A percentile compares a stretch with the other conserved stretches of the same genome.
Conservation (phyloP, 495 filamentous ascomycete species). For the Lophiotrema nucula region DNA sequence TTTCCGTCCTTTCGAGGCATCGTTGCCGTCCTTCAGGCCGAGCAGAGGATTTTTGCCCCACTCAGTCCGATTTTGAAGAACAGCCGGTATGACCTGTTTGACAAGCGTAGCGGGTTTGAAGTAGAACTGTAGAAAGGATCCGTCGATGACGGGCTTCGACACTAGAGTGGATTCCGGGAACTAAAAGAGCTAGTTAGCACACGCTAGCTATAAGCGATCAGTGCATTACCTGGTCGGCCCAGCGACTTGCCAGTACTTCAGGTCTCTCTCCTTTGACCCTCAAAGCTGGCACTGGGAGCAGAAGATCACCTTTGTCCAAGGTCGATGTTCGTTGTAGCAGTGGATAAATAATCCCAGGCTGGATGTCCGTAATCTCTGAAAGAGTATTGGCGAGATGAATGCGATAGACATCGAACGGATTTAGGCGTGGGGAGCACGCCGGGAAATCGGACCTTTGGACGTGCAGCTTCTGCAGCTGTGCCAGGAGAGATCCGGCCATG, state of each 20-base stretch:
- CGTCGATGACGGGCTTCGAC: conserved; percentile 59
- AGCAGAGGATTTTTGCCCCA: conserved; percentile 44
- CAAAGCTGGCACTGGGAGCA: conserved; percentile 73
- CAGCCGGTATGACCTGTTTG: conserved; percentile 44
- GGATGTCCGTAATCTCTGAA: conserved; percentile 64
- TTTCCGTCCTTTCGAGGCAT: conserved; percentile 39
- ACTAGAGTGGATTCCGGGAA: conserved; percentile 77
- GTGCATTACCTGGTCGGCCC: background rate
- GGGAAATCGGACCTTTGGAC: background rate
- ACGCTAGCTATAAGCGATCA: background rate
- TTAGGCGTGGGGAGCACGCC: conserved; percentile 59
- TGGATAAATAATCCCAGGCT: conserved; percentile 69
- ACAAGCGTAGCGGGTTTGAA: conserved; percentile 50
- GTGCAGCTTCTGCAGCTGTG: background rate
- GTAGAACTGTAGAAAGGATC: conserved; percentile 78
- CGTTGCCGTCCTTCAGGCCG: conserved; percentile 35
- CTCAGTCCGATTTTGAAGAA: conserved; percentile 38
- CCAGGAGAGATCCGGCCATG: background rate
- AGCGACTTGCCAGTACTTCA: conserved; percentile 46
- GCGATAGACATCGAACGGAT: conserved; percentile 84
- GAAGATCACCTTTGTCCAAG: conserved; percentile 85
- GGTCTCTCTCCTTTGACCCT: conserved; percentile 81
- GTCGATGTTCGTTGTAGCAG: conserved; percentile 75
- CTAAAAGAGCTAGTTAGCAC: conserved; percentile 34
- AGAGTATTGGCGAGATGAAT: conserved; percentile 74